These are phyloP conservation scores for Trypanosoma conorhini DNA, from an alignment of 208 protist species.

Conservation along the genomic window DNA sequence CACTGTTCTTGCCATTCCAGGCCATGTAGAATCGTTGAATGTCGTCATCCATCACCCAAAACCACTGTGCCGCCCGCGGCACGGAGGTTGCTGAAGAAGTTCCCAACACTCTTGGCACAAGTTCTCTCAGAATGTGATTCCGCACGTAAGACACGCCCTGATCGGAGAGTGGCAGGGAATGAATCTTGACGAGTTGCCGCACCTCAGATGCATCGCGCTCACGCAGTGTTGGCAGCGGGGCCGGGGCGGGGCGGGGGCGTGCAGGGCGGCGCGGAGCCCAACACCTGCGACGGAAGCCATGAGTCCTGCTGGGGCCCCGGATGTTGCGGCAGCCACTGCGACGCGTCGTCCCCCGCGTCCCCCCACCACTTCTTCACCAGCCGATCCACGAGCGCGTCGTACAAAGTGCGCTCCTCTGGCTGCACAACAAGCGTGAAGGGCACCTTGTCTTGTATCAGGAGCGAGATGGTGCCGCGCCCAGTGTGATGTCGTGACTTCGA, in stretches of 20 bases:
- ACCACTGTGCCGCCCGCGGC: slow-evolving; percentile 25
- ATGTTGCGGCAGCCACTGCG: not conserved
- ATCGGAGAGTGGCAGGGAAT: slow-evolving; percentile 58
- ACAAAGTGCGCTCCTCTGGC: slow-evolving; percentile 49
- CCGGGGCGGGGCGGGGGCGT: not conserved
- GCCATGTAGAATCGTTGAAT: slow-evolving; percentile 64
- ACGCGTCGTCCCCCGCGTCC: not conserved
- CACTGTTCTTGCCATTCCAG: slow-evolving; percentile 40
- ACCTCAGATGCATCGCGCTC: slow-evolving; percentile 25
- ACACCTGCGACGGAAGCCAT: not conserved
- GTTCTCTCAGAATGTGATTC: slow-evolving; percentile 83
- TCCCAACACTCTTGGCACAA: slow-evolving; percentile 56
- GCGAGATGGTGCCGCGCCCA: slow-evolving; percentile 58
- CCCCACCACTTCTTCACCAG: slow-evolving; percentile 55
- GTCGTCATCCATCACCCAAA: slow-evolving; percentile 92
- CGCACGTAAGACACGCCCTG: slow-evolving; percentile 83
- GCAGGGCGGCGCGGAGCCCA: not conserved
- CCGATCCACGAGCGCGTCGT: slow-evolving; percentile 57
- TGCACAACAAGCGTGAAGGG: slow-evolving; percentile 85
- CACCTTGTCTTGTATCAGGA: slow-evolving; percentile 67
- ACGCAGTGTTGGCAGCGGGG: not conserved
- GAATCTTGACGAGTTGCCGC: slow-evolving; percentile 55
- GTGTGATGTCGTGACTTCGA: slow-evolving; percentile 67
- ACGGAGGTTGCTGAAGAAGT: not conserved
- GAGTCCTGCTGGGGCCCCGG: not conserved